Evolutionary conservation across 257 asterid species (phyloP).

Genomic region (Schizonepeta tenuifolia): DNA sequence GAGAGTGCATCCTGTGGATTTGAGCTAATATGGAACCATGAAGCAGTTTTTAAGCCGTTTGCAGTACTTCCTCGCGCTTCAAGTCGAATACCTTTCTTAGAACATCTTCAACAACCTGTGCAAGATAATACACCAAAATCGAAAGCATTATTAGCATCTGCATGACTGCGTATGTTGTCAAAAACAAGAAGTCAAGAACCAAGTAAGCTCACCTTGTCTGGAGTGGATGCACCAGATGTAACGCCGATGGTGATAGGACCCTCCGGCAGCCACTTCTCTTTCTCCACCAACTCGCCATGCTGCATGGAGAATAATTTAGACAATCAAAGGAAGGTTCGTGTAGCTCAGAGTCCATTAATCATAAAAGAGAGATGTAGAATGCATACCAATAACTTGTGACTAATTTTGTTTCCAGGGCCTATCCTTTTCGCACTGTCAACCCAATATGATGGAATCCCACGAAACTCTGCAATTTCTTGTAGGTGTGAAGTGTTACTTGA

Average conservation of each 20-base stretch:
- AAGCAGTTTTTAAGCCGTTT: conserved; percentile 53
- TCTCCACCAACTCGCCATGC: conserved; percentile 99
- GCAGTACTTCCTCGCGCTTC: conserved; percentile 76
- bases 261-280: conserved; percentile 80
- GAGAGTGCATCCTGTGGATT: neutral
- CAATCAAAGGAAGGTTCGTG: conserved; percentile 8
- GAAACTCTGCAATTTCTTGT: conserved; percentile 92
- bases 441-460: conserved; percentile 96
- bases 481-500: conserved; percentile 98
- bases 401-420: conserved; percentile 91
- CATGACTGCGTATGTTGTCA: neutral
- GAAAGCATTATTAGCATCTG: neutral
- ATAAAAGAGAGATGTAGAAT: conserved; percentile 11
- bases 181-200: neutral
- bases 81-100: conserved; percentile 73
- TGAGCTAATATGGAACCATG: conserved; percentile 1
- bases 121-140: conserved; percentile 15
- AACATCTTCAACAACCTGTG: conserved; percentile 86
- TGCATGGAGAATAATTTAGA: conserved; percentile 35
- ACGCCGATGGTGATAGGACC: conserved; percentile 90
- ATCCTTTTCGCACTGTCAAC: conserved; percentile 81
- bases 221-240: conserved; percentile 99
- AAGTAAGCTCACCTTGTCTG: conserved; percentile 77
- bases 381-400: conserved; percentile 75
- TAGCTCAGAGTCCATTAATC: neutral